Evolutionary conservation across 2,329 filamentous ascomycete species (phyloP), one percentile per base, ranked within the genome.

Genomic region (Bipolaris gigantea): DNA sequence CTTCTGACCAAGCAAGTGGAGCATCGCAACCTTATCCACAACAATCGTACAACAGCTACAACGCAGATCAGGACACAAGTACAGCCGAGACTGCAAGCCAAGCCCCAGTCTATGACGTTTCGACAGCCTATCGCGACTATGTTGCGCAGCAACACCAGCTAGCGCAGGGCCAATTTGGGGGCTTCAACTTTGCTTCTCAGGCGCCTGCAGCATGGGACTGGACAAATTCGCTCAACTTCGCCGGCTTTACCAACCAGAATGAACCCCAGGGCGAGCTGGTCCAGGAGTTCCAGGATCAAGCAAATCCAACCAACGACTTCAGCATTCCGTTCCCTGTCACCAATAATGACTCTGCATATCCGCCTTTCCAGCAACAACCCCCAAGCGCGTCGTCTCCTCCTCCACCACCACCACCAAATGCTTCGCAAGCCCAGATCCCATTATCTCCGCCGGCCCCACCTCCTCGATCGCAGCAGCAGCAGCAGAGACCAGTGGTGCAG

Each of bases 231-330:
- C 59, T 73, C 45, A 71, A 73, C 54, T 71, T 72, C 38, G 55
- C 69, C 19, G 67, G 67, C 38, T 69, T 73, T 40, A 58, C 64
- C 4, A 62, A 65, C 27, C 69, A 74, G 48, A 78, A 76, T 70
- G 76, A 79, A 54, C 76, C 76, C 4, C 77, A 78, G 62, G 77
- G 77, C 39, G 76, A 79, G 61, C 69, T 79, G n/a, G 59, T 73
- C 15, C 71, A 73, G 46, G 73, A 76, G 61, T 62, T 66, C 23
- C 69, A 66, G 48, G 60, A 65, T 32, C 70, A 71, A 53, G 59
- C 53, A n/a, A 46, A 56, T 5, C 49, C 65, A 10, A 52, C 60
- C 15, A 66, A 70, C 57, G 73, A 78, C 51, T 77, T 77, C 63
- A 72, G 51, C 57, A 75, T 76, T 32, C 75, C 76, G 10, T 64